These are phyloP conservation scores for Nyctanthes arbortristis DNA, from an alignment of 257 asterid species.

Conservation along the genomic window DNA sequence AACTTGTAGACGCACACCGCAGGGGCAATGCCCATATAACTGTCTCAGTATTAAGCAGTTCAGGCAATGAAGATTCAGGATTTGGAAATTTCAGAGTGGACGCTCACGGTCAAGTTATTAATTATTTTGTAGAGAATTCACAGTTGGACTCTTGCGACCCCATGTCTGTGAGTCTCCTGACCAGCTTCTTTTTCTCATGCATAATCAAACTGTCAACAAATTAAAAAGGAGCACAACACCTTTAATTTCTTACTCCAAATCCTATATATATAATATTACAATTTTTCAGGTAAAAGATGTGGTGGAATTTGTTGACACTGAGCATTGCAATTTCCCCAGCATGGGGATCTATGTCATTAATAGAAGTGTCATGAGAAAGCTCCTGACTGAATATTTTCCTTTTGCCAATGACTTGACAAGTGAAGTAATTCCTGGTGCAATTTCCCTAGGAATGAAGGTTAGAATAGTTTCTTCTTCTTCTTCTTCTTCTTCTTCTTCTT, in stretches of 20 bases:
- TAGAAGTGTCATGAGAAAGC: constrained; percentile 65
- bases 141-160: constrained; percentile 15
- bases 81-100: constrained; percentile 53
- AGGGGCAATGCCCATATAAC: constrained; percentile 54
- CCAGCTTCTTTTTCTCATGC: neutral
- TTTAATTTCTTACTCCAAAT: too few species aligned
- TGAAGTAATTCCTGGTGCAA: constrained; percentile 73
- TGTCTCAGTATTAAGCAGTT: constrained; percentile 42
- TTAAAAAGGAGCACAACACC: too few species aligned
- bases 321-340: constrained; percentile 32
- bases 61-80: constrained; percentile 38
- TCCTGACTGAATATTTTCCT: constrained; percentile 62
- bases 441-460: constrained; percentile 85
- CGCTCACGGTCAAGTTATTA: constrained; percentile 45
- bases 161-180: constrained; percentile 29
- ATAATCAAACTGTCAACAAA: neutral
- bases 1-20: constrained; percentile 55
- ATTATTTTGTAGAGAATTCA: constrained; percentile 40
- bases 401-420: constrained; percentile 60
- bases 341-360: constrained; percentile 85
- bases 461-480: neutral
- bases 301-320: constrained; percentile 8
- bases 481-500: neutral
- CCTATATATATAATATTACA: constrained; percentile 18
- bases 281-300: constrained; percentile 39